Conservation (phyloP, 2,329 filamentous ascomycete species). For the Periconia sp. region DNA sequence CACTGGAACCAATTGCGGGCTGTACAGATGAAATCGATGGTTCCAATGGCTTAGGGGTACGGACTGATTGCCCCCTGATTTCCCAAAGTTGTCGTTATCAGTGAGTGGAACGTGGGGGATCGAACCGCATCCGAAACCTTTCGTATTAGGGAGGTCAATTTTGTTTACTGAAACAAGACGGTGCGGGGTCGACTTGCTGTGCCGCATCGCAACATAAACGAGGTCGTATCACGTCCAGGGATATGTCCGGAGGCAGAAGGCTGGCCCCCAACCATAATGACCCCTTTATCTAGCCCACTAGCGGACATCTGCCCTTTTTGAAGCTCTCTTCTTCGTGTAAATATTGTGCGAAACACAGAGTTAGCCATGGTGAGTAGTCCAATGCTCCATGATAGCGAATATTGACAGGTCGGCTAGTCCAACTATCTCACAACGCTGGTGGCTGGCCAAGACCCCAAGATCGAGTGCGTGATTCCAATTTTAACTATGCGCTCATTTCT, state of each 20-base stretch:
- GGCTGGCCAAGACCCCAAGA: slow-evolving; percentile 7
- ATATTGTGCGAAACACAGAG: no score
- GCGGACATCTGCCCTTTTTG: neutral
- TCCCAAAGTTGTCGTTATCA: no score
- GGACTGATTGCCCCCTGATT: no score
- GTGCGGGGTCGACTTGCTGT: neutral
- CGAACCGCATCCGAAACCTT: no score
- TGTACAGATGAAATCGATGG: no score
- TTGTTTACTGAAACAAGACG: no score
- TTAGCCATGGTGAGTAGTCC: neutral
- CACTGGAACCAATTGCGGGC: no score
- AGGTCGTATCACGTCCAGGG: neutral
- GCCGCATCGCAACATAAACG: neutral
- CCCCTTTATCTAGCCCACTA: neutral
- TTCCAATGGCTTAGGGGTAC: no score
- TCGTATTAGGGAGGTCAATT: no score
- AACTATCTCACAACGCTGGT: slow-evolving; percentile 5
- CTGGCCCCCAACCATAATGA: neutral
- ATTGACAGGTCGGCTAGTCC: slow-evolving; percentile 1
- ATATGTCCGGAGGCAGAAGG: neutral
- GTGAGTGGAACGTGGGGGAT: no score
- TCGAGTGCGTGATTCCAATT: slow-evolving; percentile 3
- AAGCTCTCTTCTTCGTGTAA: neutral
- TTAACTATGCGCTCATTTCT: neutral
- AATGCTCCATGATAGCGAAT: neutral